Conservation (phyloP, 108 stramenopile genomes). For the Epipyxis sp. region DNA sequence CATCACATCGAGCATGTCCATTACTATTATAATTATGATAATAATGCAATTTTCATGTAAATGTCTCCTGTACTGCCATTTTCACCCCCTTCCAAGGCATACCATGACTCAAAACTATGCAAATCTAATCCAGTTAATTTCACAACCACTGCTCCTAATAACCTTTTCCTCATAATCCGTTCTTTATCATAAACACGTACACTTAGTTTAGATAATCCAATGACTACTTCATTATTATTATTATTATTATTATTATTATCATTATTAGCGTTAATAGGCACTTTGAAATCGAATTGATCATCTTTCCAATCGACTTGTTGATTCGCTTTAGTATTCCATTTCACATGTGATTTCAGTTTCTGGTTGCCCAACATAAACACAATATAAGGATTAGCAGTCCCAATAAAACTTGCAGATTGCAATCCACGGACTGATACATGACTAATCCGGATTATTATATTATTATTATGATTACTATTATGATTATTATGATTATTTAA, state of each 20-base stretch:
- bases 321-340: neutral
- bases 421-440: neutral
- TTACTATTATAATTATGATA: too few species aligned
- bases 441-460: neutral
- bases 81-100: neutral
- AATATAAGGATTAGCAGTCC: neutral
- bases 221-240: neutral
- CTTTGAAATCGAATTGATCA: neutral
- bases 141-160: neutral
- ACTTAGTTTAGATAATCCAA: neutral
- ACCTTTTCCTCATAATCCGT: neutral
- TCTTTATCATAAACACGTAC: conserved; percentile 8
- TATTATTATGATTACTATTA: too few species aligned
- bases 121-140: neutral
- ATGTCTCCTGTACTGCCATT: too few species aligned
- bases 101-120: neutral
- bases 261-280: neutral
- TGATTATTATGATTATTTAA: too few species aligned
- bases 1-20: too few species aligned
- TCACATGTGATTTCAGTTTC: neutral
- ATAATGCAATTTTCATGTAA: too few species aligned
- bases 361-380: neutral
- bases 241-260: too few species aligned
- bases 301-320: neutral
- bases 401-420: neutral